Conservation (phyloP, 306 rosid genomes). For the Dryas octopetala region DNA sequence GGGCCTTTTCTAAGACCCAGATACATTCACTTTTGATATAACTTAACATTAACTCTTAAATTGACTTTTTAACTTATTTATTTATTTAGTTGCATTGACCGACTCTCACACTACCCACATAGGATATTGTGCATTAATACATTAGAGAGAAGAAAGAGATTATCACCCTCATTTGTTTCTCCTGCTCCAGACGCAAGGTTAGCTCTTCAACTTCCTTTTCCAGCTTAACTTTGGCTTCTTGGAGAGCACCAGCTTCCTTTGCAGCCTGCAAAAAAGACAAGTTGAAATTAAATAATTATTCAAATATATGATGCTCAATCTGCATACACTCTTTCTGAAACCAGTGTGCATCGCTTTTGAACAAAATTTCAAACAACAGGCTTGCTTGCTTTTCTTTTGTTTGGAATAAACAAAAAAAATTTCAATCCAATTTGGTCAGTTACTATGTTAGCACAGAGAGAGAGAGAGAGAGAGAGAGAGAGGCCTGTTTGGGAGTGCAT, state of each 20-base stretch:
- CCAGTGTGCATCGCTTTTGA: background rate
- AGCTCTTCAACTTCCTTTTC: slow-evolving; percentile 90
- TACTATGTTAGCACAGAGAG: background rate
- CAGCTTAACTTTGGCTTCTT: slow-evolving; percentile 75
- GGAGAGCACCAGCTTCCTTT: slow-evolving; percentile 83
- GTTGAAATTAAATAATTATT: background rate
- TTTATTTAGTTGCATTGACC: no score
- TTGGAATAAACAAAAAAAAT: no score
- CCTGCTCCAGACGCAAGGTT: slow-evolving; percentile 55
- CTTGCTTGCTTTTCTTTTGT: no score
- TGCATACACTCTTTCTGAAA: background rate
- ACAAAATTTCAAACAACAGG: background rate
- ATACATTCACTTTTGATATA: no score
- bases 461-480: background rate
- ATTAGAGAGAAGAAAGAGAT: background rate
- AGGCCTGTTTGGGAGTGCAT: no score
- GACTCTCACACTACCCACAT: background rate
- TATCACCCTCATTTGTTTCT: slow-evolving; percentile 76
- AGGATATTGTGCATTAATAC: background rate
- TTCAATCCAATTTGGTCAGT: no score
- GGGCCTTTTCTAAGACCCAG: no score
- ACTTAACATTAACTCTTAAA: no score
- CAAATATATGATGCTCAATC: background rate
- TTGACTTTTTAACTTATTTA: no score
- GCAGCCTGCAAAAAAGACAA: slow-evolving; percentile 61